Evolutionary conservation across 306 rosid genomes (phyloP).

Genomic region (Oxytropis ochrocephala): DNA sequence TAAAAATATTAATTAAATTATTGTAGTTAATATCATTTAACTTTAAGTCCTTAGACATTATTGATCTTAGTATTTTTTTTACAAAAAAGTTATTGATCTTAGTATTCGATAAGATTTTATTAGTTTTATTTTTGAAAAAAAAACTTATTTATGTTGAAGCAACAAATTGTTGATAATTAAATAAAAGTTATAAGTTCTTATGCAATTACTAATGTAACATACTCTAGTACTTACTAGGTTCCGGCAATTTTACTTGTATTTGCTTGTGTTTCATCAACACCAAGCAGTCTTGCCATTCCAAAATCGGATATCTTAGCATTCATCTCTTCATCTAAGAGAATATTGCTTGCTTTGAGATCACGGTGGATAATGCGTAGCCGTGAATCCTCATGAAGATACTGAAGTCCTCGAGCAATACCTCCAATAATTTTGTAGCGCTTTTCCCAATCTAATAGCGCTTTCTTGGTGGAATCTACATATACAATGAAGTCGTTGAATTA

Average conservation of each 20-base stretch:
- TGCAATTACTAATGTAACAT: not conserved
- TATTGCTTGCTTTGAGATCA: slow-evolving; percentile 39
- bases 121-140: too few species aligned
- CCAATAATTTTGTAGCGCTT: slow-evolving; percentile 27
- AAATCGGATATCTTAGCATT: slow-evolving; percentile 44
- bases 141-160: too few species aligned
- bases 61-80: too few species aligned
- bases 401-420: slow-evolving; percentile 33
- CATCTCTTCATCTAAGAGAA: slow-evolving; percentile 36
- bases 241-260: slow-evolving; percentile 33
- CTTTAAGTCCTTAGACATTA: too few species aligned
- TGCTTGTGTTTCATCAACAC: slow-evolving; percentile 22
- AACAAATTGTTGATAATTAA: too few species aligned
- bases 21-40: too few species aligned
- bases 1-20: too few species aligned
- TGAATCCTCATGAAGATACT: slow-evolving; percentile 50
- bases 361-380: slow-evolving; percentile 25
- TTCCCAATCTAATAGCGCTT: slow-evolving; percentile 25
- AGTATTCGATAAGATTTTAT: too few species aligned
- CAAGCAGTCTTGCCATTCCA: slow-evolving; percentile 39
- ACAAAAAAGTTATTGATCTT: too few species aligned
- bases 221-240: slow-evolving; percentile 27
- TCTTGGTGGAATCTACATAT: slow-evolving; percentile 25
- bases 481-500: not conserved
- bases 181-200: not conserved